Percentiles rank a stretch among this genome's conserved stretches.
These are phyloP conservation scores for Tuber aestivum DNA, from an alignment of 495 filamentous ascomycete genomes.

Conservation along the genomic window DNA sequence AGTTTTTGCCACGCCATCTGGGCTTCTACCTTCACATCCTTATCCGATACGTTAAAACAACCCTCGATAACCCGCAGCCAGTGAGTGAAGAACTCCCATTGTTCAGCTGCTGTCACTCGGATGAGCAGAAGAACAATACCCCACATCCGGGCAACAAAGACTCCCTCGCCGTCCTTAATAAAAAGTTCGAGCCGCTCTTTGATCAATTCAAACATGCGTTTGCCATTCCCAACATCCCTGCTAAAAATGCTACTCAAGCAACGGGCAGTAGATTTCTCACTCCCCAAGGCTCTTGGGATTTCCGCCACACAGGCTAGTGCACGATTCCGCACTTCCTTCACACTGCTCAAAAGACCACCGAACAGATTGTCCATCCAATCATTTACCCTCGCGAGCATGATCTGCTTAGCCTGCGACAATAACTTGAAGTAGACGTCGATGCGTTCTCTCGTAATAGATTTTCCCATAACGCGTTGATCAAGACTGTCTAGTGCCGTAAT, in stretches of 20 bases:
- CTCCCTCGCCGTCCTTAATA: constrained; percentile 58
- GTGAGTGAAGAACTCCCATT: constrained; percentile 64
- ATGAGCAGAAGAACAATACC: constrained; percentile 71
- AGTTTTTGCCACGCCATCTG: constrained; percentile 79
- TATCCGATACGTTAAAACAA: constrained; percentile 77
- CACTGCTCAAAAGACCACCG: constrained; percentile 66
- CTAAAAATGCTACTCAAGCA: constrained; percentile 63
- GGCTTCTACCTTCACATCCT: constrained; percentile 64
- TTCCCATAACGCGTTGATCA: constrained; percentile 69
- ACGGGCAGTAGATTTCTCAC: constrained; percentile 58
- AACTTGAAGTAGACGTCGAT: constrained; percentile 71
- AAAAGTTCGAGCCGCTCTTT: constrained; percentile 63
- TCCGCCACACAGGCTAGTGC: constrained; percentile 68
- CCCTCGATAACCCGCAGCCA: constrained; percentile 72
- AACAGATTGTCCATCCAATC: constrained; percentile 81
- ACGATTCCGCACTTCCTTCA: constrained; percentile 67
- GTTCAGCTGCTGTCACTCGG: constrained; percentile 54
- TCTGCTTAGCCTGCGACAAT: constrained; percentile 57
- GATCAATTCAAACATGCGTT: constrained; percentile 59
- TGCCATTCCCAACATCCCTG: constrained; percentile 51
- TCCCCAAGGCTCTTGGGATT: constrained; percentile 58
- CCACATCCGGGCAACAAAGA: constrained; percentile 84
- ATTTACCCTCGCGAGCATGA: constrained; percentile 56
- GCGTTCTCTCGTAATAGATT: constrained; percentile 65
- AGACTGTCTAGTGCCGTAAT: constrained; percentile 62